Conservation (phyloP, 129 eudicot species). For the Sambucus nigra region DNA sequence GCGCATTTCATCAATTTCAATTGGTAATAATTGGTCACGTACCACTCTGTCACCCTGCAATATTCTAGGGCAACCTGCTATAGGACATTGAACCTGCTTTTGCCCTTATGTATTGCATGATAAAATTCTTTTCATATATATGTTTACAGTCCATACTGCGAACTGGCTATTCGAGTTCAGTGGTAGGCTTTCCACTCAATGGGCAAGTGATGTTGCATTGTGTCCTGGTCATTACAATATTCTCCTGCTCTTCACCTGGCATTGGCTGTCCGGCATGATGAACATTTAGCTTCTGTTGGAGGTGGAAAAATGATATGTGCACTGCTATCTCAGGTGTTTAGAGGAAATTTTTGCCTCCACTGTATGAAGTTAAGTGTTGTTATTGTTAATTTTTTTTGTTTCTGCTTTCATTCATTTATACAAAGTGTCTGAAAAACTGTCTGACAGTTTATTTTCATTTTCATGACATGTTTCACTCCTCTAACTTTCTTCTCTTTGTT, state of each 20-base stretch:
- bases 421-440: too few relatives aligned
- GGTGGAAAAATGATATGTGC: too few relatives aligned
- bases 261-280: slow-evolving; percentile 85
- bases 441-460: too few relatives aligned
- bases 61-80: slow-evolving; percentile 71
- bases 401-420: too few relatives aligned
- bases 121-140: slow-evolving; percentile 55
- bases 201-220: slow-evolving; percentile 61
- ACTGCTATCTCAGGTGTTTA: too few relatives aligned
- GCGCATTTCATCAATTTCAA: slow-evolving; percentile 69
- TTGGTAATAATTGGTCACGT: slow-evolving; percentile 49
- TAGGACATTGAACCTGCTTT: slow-evolving; percentile 50
- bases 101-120: slow-evolving; percentile 50
- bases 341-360: too few relatives aligned
- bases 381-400: too few relatives aligned
- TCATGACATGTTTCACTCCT: too few relatives aligned
- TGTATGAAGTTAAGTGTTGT: too few relatives aligned
- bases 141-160: slow-evolving; percentile 93
- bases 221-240: slow-evolving; percentile 84
- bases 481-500: too few relatives aligned
- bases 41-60: slow-evolving; percentile 39
- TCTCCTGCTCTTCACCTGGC: slow-evolving; percentile 99
- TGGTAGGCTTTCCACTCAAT: slow-evolving; percentile 67
- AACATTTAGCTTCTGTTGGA: slow-evolving; percentile 87
- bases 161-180: slow-evolving; percentile 72